phyloP scores from a whole-genome alignment of 2,329 filamentous ascomycete species.

The Cercospora sp. region DNA sequence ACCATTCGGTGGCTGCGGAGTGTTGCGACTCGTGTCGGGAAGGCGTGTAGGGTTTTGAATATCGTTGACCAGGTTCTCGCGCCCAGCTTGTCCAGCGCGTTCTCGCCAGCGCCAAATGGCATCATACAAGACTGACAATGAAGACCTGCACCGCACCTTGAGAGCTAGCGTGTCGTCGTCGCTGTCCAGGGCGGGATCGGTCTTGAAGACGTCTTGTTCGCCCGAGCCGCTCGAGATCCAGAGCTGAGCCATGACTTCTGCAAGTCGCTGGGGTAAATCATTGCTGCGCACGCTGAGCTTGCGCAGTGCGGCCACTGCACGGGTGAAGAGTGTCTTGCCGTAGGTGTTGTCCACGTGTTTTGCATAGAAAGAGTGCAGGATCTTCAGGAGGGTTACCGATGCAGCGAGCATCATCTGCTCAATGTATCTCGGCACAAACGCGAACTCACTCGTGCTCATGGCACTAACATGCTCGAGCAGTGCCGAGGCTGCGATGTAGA shows the following conservation, averaged over 20 bases:
- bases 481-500: slow-evolving; percentile 69
- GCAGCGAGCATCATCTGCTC: slow-evolving; percentile 84
- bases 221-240: slow-evolving; percentile 62
- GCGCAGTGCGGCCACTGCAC: slow-evolving; percentile 68
- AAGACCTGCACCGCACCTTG: slow-evolving; percentile 79
- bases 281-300: slow-evolving; percentile 74
- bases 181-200: slow-evolving; percentile 29
- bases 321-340: slow-evolving; percentile 68
- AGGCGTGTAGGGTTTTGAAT: slow-evolving; percentile 73
- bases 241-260: slow-evolving; percentile 83
- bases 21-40: slow-evolving; percentile 33
- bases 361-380: slow-evolving; percentile 74
- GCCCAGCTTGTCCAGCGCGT: slow-evolving; percentile 58
- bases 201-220: slow-evolving; percentile 32
- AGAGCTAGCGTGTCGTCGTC: slow-evolving; percentile 68
- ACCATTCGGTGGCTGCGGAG: slow-evolving; percentile 27
- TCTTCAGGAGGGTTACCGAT: slow-evolving; percentile 73
- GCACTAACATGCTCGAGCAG: slow-evolving; percentile 74
- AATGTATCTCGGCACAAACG: slow-evolving; percentile 71
- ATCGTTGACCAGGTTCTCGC: slow-evolving; percentile 56
- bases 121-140: slow-evolving; percentile 82
- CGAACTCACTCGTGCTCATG: slow-evolving; percentile 53
- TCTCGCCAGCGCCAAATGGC: slow-evolving; percentile 84
- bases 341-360: slow-evolving; percentile 68
- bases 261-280: slow-evolving; percentile 75